Base-by-base conservation (phyloP, 1,139 yeast species). In the Zygosaccharomyces sapae region DNA sequence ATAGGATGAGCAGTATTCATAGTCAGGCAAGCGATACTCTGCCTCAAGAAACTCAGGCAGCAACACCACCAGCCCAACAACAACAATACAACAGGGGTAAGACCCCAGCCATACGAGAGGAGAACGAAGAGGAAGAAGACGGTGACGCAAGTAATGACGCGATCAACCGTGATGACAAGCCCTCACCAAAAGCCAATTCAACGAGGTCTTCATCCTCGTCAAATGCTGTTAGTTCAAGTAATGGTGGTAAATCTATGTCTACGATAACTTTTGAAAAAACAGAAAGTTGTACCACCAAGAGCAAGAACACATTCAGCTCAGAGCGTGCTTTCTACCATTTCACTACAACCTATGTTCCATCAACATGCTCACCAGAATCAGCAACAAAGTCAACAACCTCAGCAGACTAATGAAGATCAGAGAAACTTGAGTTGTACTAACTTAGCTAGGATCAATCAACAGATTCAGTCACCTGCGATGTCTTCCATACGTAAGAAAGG, bases 271-370 rank as follows among this genome's bases (percentile, higher is more conserved):
- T 80, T 66, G 76, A n/a, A 76, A 56, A 80, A 80, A 64, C 59
- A 58, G 48, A 75, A 76, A 53, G 74, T 76, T 37, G 71, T 77
- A 16, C 73, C 74, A 16, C 73, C 73, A 19, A 72, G 76, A 49
- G 69, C 74, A 33, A 68, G 85, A 46, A 74, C 83, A 1, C 83
- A 78, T 56, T 76, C 81, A n/a, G 77, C 78, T 41, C 86, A 80
- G 59, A 76, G 81, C 43, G 84, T 80, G n/a, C 68, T 81, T 47
- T 78, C 83, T 31, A 75, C 81, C 22, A 81, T 81, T 3, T 79
- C 84, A 1, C 63, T 80, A 33, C 74, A 76, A 58, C 75, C 80
- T 24, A 44, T 55, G 46, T 43, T 55, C 42, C 52, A 43, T 36
- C 52, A 38, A 12, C 42, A 47, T 12, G 38, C 45, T n/a, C 35